Percentiles rank a stretch among this genome's conserved stretches.
Conservation (phyloP, 768 basidiomycete genomes). For the Gyrodon lividus region DNA sequence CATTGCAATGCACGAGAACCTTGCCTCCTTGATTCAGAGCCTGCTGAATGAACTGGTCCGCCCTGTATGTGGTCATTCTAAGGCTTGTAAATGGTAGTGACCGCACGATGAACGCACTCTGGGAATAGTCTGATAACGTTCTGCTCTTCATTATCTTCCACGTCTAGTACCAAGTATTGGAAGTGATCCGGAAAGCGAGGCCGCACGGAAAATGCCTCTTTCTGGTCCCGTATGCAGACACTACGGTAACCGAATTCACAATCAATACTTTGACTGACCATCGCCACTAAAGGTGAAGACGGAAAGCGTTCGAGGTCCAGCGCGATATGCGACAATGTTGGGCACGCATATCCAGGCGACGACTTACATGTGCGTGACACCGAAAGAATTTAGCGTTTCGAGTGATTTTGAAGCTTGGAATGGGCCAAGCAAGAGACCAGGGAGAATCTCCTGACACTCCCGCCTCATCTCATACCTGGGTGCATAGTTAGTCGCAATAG, state of each 20-base stretch:
- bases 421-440: slow-evolving; percentile 79
- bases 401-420: slow-evolving; percentile 87
- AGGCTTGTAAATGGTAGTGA: background rate
- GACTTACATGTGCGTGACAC: slow-evolving; percentile 79
- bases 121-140: slow-evolving; percentile 92
- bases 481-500: slow-evolving; percentile 11
- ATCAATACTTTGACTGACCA: background rate
- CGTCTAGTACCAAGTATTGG: slow-evolving; percentile 76
- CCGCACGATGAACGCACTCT: slow-evolving; percentile 43
- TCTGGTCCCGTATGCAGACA: slow-evolving; percentile 84
- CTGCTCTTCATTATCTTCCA: slow-evolving; percentile 92
- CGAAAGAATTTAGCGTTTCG: slow-evolving; percentile 59
- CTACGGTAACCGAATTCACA: slow-evolving; percentile 35
- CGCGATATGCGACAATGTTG: background rate
- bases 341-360: background rate
- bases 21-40: slow-evolving; percentile 61
- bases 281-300: background rate
- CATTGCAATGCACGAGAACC: slow-evolving; percentile 89
- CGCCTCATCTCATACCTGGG: slow-evolving; percentile 90
- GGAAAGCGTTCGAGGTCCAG: background rate
- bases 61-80: slow-evolving; percentile 41
- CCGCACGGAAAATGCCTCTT: slow-evolving; percentile 86
- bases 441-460: slow-evolving; percentile 91
- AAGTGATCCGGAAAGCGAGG: slow-evolving; percentile 83
- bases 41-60: slow-evolving; percentile 70